Evolutionary conservation across 2,329 filamentous ascomycete species (phyloP), one percentile per base, ranked within the genome.

Genomic region (Sarocladium kiliense): DNA sequence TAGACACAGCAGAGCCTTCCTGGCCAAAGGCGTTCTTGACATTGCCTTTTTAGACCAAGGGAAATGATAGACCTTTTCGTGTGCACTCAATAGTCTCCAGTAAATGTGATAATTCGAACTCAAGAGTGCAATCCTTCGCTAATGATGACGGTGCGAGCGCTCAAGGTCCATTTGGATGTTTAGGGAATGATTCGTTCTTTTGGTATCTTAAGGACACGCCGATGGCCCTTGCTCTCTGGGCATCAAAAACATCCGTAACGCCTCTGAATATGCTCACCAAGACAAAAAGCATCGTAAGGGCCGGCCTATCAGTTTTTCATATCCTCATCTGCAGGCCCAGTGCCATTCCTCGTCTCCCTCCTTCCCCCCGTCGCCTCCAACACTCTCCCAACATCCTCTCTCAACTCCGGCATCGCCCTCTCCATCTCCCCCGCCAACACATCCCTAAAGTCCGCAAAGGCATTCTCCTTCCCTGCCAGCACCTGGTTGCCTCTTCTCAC

Each of bases 401-500:
- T 64, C 60, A 85, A 64, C 76, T 86, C 84, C 6, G 83, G 83
- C 76, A 85, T 76, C 18, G 81, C 80, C 37, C 67, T 67, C 37
- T 71, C 71, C 67, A 86, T 81, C 67, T 85, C 77, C 54, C 74
- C 73, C 12, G 84, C 85, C 2, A 88, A 72, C 23, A 83, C 74
- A 68, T 88, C 83, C 54, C 84, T 73, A 65, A 88, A 87, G 27
- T 69, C 62, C 11, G 67, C 74, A 65, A 87, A 88, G 34, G 84
- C 85, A 62, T 71, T 67, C 68, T 78, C 74, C 74, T 87, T 88
- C 55, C 85, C 85, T 62, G 79, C 77, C 73, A 86, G 78, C 58
- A 85, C 72, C 75, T 88, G 85, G 72, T 88, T 88, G 39, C 79
- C 76, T 47, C 84, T 75, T 55, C 84, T 74, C 23, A 85, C 84